phyloP scores from a whole-genome alignment of 1,284 basidiomycete species.

The Sporisorium exsertum region DNA sequence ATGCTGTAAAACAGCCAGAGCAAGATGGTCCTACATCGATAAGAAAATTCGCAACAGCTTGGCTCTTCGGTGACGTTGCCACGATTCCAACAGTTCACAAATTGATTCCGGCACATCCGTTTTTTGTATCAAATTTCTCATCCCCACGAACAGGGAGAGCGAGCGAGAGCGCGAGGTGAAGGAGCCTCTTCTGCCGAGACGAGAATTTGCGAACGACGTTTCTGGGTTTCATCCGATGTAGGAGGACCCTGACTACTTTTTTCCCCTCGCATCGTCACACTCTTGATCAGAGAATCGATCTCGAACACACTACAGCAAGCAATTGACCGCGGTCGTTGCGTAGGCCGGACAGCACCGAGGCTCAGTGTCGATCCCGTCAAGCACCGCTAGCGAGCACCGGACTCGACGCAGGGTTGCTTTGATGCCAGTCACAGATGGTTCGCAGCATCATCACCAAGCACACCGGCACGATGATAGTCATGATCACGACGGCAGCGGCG shows the following conservation, averaged over 20 bases:
- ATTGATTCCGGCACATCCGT: not conserved
- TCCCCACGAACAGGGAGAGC: not conserved
- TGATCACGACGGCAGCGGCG: not conserved
- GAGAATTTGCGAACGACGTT: not conserved
- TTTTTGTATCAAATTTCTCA: not conserved
- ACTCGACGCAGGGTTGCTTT: not conserved
- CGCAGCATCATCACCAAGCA: conserved; percentile 3
- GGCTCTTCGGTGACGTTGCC: conserved; percentile 4
- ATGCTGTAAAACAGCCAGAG: not conserved
- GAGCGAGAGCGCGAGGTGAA: not conserved
- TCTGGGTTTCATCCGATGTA: conserved; percentile 1
- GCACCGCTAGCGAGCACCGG: conserved; percentile 6
- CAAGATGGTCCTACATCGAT: conserved; percentile 15
- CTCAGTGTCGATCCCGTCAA: not conserved
- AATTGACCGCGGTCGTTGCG: not conserved
- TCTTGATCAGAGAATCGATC: not conserved
- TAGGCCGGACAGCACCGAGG: not conserved
- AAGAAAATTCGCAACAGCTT: conserved; percentile 21
- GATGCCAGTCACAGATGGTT: conserved; percentile 3
- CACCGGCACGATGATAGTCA: not conserved
- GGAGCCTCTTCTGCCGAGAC: not conserved
- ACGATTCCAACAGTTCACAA: conserved; percentile 1
- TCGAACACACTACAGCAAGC: not conserved
- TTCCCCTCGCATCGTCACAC: not conserved
- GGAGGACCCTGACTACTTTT: conserved; percentile 8